Evolutionary conservation across 441 rosid species (phyloP).

Genomic region (Eutrema salsugineum): DNA sequence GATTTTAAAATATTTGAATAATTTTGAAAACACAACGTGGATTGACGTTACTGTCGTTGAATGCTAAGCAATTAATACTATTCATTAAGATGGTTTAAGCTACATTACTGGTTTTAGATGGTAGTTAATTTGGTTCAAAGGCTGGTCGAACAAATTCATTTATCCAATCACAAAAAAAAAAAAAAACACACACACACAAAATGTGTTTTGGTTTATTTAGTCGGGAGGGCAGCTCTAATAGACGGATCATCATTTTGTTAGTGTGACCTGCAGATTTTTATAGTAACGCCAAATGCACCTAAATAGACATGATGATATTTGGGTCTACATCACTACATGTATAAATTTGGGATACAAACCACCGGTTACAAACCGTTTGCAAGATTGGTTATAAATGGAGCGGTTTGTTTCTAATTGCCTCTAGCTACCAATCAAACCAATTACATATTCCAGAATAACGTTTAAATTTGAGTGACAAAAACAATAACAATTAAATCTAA

Average conservation of each 20-base stretch:
- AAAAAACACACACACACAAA: too few relatives aligned
- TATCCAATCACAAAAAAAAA: neutral
- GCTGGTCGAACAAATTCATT: neutral
- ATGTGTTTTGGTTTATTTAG: neutral
- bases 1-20: neutral
- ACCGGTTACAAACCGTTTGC: neutral
- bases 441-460: neutral
- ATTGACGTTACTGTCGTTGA: conserved; percentile 3
- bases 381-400: neutral
- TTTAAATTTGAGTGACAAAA: neutral
- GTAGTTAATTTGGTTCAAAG: neutral
- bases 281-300: too few relatives aligned
- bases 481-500: neutral
- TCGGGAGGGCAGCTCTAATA: neutral
- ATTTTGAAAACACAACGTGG: conserved; percentile 10
- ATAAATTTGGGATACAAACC: neutral
- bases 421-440: neutral
- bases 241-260: too few relatives aligned
- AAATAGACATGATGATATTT: neutral
- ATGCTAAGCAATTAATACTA: neutral
- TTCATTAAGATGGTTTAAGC: neutral
- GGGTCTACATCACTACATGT: neutral
- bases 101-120: neutral
- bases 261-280: too few relatives aligned
- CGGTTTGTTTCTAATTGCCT: neutral